Evolutionary conservation across 305 asterid genomes (phyloP).

Genomic region (Rubia balearica): DNA sequence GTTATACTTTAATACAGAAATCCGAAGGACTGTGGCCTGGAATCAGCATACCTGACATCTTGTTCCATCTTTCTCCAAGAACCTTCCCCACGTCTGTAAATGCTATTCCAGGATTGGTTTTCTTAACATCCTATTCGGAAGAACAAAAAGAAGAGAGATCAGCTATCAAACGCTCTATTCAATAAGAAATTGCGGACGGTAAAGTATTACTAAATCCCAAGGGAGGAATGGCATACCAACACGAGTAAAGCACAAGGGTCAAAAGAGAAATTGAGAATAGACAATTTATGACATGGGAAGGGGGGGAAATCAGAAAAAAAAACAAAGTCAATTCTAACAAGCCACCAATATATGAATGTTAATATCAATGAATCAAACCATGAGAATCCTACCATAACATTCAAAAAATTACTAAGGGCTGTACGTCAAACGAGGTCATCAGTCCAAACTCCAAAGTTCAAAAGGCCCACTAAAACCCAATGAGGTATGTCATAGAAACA

Average conservation of each 20-base stretch:
- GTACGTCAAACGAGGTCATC: neutral
- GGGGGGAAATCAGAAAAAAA: too few relatives aligned
- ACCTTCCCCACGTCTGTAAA: slow-evolving; percentile 64
- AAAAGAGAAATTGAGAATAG: neutral
- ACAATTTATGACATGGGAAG: neutral
- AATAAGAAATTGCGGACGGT: neutral
- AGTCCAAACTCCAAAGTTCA: neutral
- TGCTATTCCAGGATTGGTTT: slow-evolving; percentile 63
- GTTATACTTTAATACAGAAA: neutral
- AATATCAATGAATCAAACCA: neutral
- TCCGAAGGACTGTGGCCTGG: neutral
- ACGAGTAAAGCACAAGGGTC: neutral
- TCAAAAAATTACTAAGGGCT: neutral
- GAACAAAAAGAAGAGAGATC: neutral
- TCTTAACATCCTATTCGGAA: slow-evolving; percentile 56
- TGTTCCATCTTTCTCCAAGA: slow-evolving; percentile 91
- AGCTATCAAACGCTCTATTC: slow-evolving; percentile 7
- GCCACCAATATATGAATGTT: neutral
- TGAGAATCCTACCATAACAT: neutral
- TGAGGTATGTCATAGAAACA: neutral
- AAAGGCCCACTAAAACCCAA: neutral
- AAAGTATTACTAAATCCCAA: neutral
- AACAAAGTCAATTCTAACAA: too few relatives aligned
- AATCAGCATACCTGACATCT: slow-evolving; percentile 56
- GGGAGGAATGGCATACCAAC: neutral